These are phyloP conservation scores for Porphyrellus cyaneotinctus DNA, from an alignment of 768 basidiomycete genomes.

Conservation along the genomic window DNA sequence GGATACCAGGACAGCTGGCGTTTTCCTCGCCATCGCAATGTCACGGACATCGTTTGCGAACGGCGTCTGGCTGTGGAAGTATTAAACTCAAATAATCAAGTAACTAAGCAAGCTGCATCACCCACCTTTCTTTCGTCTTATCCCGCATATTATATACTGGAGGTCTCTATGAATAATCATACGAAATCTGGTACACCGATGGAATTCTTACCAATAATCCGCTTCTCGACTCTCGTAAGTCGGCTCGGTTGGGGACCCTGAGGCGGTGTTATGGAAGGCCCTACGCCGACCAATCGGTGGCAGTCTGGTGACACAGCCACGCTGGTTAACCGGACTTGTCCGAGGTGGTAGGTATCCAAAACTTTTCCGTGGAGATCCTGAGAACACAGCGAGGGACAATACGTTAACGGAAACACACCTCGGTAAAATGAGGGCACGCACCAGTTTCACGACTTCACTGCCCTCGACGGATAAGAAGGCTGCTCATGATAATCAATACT, in stretches of 20 bases:
- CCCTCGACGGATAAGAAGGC: conserved; percentile 54
- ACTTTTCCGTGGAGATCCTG: conserved; percentile 47
- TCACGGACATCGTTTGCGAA: conserved; percentile 55
- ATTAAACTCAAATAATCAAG: conserved; percentile 10
- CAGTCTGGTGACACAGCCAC: conserved; percentile 48
- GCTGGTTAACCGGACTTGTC: conserved; percentile 45
- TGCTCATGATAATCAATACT: conserved; percentile 20
- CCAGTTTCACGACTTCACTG: conserved; percentile 44
- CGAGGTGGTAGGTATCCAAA: conserved; percentile 40
- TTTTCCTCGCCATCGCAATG: conserved; percentile 43
- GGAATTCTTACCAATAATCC: conserved; percentile 43
- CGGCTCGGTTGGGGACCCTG: conserved; percentile 44
- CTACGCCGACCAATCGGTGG: conserved; percentile 46
- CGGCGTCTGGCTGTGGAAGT: conserved; percentile 43
- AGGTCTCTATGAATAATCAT: conserved; percentile 1
- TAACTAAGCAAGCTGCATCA: neutral
- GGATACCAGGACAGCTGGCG: conserved; percentile 41
- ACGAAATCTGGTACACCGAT: neutral
- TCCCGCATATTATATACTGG: conserved; percentile 47
- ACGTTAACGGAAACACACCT: conserved; percentile 15
- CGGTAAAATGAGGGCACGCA: conserved; percentile 18
- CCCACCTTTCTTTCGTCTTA: conserved; percentile 43
- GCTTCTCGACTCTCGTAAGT: conserved; percentile 49
- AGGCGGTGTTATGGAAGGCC: conserved; percentile 40
- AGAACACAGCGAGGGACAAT: neutral